These are phyloP conservation scores for Cichorium intybus DNA, from an alignment of 140 eudicot species.

Conservation along the genomic window DNA sequence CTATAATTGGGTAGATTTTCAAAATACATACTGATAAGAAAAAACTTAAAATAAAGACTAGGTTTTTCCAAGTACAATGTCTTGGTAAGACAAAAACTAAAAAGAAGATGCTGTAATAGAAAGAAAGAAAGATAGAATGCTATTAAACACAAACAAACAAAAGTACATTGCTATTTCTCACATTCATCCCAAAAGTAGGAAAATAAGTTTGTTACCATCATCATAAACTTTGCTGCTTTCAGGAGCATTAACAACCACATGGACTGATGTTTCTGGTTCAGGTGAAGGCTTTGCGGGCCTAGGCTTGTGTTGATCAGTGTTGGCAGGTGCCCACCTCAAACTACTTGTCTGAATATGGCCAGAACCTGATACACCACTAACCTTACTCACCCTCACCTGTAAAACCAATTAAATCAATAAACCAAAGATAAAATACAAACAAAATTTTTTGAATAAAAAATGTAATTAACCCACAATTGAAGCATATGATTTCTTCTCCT, in stretches of 20 bases:
- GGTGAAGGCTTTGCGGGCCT: slow-evolving; percentile 47
- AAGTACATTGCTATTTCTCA: neutral
- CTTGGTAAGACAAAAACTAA: too few species aligned
- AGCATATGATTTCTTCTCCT: slow-evolving; percentile 64
- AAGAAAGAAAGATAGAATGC: too few species aligned
- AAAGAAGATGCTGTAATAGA: too few species aligned
- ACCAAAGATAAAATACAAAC: neutral
- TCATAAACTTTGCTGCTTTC: slow-evolving; percentile 42
- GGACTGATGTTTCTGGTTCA: slow-evolving; percentile 38
- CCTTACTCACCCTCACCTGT: slow-evolving; percentile 47
- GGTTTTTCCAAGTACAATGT: too few species aligned
- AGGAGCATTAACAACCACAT: slow-evolving; percentile 36
- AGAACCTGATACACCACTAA: slow-evolving; percentile 27
- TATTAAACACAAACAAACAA: too few species aligned
- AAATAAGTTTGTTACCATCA: slow-evolving; percentile 41
- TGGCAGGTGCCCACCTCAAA: slow-evolving; percentile 50
- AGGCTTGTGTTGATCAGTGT: slow-evolving; percentile 38
- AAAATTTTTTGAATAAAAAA: neutral
- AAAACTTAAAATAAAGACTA: too few species aligned
- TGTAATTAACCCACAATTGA: slow-evolving; percentile 52
- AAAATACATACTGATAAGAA: too few species aligned
- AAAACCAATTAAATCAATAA: slow-evolving; percentile 5
- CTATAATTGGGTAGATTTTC: too few species aligned
- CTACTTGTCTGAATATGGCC: slow-evolving; percentile 31
- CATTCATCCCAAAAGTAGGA: too few species aligned